Percentiles rank a stretch among this genome's conserved stretches.
Evolutionary conservation across 179 eudicot species (phyloP).

Genomic region (Beta lomatogona): DNA sequence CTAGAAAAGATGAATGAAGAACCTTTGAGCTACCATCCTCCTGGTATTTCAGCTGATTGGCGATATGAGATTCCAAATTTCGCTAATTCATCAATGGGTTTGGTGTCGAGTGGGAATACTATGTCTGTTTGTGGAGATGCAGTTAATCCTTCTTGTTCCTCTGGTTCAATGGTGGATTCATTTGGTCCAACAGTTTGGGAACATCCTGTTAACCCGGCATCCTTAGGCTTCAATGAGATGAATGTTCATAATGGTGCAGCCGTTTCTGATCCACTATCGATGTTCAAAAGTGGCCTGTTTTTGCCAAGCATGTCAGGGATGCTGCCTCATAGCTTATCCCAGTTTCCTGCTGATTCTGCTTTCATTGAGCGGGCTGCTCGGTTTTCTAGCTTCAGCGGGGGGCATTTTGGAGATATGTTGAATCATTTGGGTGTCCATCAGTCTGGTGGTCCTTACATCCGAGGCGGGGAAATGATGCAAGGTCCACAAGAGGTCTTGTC

Average conservation of each 20-base stretch:
- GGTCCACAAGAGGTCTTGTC: slow-evolving; percentile 45
- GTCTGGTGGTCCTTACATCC: slow-evolving; percentile 42
- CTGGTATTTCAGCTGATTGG: slow-evolving; percentile 63
- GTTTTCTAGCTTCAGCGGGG: slow-evolving; percentile 81
- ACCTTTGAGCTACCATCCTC: slow-evolving; percentile 42
- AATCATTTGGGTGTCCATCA: slow-evolving; percentile 63
- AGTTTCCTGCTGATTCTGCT: slow-evolving; percentile 84
- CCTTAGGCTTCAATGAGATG: slow-evolving; percentile 54
- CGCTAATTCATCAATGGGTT: slow-evolving; percentile 50
- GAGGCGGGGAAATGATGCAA: slow-evolving; percentile 42
- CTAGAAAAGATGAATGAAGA: slow-evolving; percentile 57
- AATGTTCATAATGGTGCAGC: slow-evolving; percentile 51
- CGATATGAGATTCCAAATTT: slow-evolving; percentile 46
- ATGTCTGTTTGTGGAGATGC: slow-evolving; percentile 42
- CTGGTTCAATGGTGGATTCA: slow-evolving; percentile 60
- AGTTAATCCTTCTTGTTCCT: slow-evolving; percentile 44
- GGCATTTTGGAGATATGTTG: slow-evolving; percentile 61
- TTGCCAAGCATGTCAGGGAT: slow-evolving; percentile 48
- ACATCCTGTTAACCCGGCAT: slow-evolving; percentile 43
- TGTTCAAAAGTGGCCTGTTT: slow-evolving; percentile 53
- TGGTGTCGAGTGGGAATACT: slow-evolving; percentile 40
- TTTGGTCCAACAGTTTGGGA: slow-evolving; percentile 72
- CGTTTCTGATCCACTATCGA: slow-evolving; percentile 45
- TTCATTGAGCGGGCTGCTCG: slow-evolving; percentile 95
- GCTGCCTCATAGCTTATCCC: slow-evolving; percentile 67